Evolutionary conservation across 495 filamentous ascomycete genomes (phyloP).

Genomic region (Thermochaetoides thermophila): DNA sequence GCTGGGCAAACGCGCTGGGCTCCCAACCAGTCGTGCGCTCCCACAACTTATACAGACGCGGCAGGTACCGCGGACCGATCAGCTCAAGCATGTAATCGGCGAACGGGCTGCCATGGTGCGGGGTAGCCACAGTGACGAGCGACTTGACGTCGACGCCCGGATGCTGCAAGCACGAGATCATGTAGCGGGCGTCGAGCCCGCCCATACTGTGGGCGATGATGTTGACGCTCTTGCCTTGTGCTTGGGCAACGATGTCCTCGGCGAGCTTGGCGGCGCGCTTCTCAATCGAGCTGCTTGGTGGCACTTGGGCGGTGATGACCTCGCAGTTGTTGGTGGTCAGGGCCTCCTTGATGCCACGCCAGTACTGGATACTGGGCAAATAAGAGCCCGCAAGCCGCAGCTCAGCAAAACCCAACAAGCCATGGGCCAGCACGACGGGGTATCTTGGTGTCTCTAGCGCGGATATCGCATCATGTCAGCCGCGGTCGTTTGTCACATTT

Average conservation of each 20-base stretch:
- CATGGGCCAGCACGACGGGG: constrained; percentile 76
- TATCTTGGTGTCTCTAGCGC: constrained; percentile 44
- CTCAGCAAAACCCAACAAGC: constrained; percentile 82
- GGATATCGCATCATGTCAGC: constrained; percentile 1
- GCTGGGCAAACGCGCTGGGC: constrained; percentile 69
- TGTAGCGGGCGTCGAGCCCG: constrained; percentile 81
- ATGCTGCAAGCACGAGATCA: constrained; percentile 69
- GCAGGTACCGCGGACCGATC: constrained; percentile 48
- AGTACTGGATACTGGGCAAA: constrained; percentile 73
- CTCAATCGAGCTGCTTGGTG: constrained; percentile 67
- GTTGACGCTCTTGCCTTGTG: constrained; percentile 62
- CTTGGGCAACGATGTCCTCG: constrained; percentile 47
- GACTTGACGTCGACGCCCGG: constrained; percentile 52
- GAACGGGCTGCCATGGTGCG: constrained; percentile 72
- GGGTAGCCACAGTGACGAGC: constrained; percentile 76
- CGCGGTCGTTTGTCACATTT: no score
- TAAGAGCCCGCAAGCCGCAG: constrained; percentile 53
- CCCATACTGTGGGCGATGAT: constrained; percentile 70
- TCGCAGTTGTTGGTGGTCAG: constrained; percentile 55
- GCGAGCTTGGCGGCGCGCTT: constrained; percentile 52
- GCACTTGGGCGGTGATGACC: constrained; percentile 70
- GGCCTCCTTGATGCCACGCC: constrained; percentile 78
- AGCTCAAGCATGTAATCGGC: constrained; percentile 69
- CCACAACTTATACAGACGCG: constrained; percentile 54
- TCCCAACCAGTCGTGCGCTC: constrained; percentile 49